Percentiles rank a stretch among this genome's conserved stretches.
These are phyloP conservation scores for Cyberlindnera sargentensis DNA, from an alignment of 805 yeast genomes.

Conservation along the genomic window DNA sequence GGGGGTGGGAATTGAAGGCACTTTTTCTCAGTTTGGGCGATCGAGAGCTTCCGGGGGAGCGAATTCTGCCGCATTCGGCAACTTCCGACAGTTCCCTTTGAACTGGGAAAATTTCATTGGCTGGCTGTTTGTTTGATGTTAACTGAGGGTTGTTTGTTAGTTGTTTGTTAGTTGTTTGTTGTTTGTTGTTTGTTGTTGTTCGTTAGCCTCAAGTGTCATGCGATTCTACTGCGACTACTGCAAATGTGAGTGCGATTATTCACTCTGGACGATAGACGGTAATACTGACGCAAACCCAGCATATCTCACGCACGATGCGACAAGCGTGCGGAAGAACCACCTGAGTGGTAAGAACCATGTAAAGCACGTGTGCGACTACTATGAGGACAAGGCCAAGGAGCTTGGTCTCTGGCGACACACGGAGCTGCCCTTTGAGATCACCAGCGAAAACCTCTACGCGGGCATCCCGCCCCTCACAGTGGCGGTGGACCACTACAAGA, in stretches of 20 bases:
- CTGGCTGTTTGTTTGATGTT: not conserved
- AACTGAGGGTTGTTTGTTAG: too few species aligned
- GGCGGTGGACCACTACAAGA: slow-evolving; percentile 13
- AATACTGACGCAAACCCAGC: slow-evolving; percentile 26
- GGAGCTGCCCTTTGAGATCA: slow-evolving; percentile 19
- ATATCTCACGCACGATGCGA: slow-evolving; percentile 81
- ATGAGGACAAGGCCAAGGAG: slow-evolving; percentile 38
- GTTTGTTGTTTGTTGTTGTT: too few species aligned
- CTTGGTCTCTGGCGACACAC: slow-evolving; percentile 26
- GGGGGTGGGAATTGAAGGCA: not conserved
- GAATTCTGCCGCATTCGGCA: not conserved
- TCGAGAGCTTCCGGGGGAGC: not conserved
- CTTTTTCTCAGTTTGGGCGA: not conserved
- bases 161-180: too few species aligned
- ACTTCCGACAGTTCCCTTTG: not conserved
- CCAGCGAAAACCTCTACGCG: slow-evolving; percentile 11
- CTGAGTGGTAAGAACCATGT: slow-evolving; percentile 72
- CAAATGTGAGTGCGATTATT: slow-evolving; percentile 32
- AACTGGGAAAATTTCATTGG: slow-evolving; percentile 9
- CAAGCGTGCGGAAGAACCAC: slow-evolving; percentile 79
- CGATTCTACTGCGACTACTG: slow-evolving; percentile 83
- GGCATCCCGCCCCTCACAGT: slow-evolving; percentile 23
- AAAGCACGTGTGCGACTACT: slow-evolving; percentile 64
- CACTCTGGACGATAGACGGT: too few species aligned
- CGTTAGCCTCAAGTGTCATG: slow-evolving; percentile 12